These are phyloP conservation scores for Wickerhamomyces xylosicus DNA, from an alignment of 805 yeast species.

Conservation along the genomic window DNA sequence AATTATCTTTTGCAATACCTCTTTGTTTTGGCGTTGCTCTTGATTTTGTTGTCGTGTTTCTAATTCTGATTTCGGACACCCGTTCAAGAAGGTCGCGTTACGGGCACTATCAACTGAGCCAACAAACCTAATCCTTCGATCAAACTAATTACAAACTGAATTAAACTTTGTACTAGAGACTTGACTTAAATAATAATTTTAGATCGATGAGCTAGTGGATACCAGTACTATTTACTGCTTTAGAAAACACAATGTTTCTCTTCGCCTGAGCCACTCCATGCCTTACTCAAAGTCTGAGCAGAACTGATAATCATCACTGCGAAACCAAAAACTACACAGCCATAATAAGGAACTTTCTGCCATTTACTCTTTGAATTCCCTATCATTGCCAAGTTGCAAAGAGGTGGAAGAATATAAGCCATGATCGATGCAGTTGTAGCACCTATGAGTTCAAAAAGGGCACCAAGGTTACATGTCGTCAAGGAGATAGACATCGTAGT, in stretches of 20 bases:
- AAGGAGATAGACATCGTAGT: conserved; percentile 69
- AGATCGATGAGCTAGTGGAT: no score
- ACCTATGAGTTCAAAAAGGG: conserved; percentile 82
- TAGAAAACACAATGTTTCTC: conserved; percentile 11
- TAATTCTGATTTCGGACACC: no score
- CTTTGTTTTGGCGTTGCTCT: no score
- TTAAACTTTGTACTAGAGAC: no score
- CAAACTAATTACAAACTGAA: no score
- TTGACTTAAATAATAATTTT: no score
- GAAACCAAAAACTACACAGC: conserved; percentile 63
- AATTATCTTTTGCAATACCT: no score
- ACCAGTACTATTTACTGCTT: no score
- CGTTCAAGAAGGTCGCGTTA: no score
- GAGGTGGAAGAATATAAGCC: conserved; percentile 88
- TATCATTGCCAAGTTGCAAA: conserved; percentile 66
- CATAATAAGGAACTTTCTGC: conserved; percentile 46
- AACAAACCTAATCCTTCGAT: no score
- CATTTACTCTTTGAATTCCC: conserved; percentile 26
- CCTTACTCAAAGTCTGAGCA: conserved; percentile 48
- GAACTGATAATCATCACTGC: conserved; percentile 76
- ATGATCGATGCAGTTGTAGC: conserved; percentile 87
- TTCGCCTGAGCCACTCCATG: conserved; percentile 8
- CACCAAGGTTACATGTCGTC: conserved; percentile 80
- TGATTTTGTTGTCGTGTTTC: no score
- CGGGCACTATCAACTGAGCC: no score